Base-by-base conservation (phyloP, 2,329 filamentous ascomycete species). In the Bipolaris victoriae region DNA sequence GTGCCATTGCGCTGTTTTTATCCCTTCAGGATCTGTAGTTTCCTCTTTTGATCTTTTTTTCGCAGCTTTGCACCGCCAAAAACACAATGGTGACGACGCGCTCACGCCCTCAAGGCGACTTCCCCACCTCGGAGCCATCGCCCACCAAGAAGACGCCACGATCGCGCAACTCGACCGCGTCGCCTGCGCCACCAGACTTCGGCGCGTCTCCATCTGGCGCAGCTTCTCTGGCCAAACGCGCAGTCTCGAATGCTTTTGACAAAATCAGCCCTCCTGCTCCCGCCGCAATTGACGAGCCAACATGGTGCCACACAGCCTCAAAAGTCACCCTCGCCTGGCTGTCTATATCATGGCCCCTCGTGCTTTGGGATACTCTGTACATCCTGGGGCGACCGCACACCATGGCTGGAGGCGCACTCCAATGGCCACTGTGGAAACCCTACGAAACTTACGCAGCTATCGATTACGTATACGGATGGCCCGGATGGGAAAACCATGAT, bases 401-500 rank as follows among this genome's bases (percentile, higher is more conserved):
- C 55, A 95, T 97, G 90, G 86, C 88, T 0, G 90, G 91, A 65
- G 92, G 92, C 15, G 78, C 76, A 45, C 80, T 89, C 50, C 90
- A 96, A 79, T 83, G 79, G 66, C 90, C 90, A 1, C 68, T 96
- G 40, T 97, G 86, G 84, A 79, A 78, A 29, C 91, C 90, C 0
- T 97, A 97, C 78, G 86, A 84, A 69, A 85, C 96, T 1, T 96
- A 97, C 79, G 90, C 89, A 55, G 80, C 82, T 49, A 81, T 96
- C 64, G 92, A 97, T 77, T 82, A 92, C 75, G 82, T 94, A 31
- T 97, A 97, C 79, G 91, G 92, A 39, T 88, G 84, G 81, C 87
- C 88, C 67, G 88, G 89, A 3, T 91, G 84, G 73, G 78, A 90
- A 59, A 61, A 64, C 9, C 76, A 82, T 20, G 87, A 88, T 71